A percentile compares a stretch with the other conserved stretches of the same genome.
phyloP scores from a whole-genome alignment of 2,329 filamentous ascomycete species.

The Xylariaceae sp. region DNA sequence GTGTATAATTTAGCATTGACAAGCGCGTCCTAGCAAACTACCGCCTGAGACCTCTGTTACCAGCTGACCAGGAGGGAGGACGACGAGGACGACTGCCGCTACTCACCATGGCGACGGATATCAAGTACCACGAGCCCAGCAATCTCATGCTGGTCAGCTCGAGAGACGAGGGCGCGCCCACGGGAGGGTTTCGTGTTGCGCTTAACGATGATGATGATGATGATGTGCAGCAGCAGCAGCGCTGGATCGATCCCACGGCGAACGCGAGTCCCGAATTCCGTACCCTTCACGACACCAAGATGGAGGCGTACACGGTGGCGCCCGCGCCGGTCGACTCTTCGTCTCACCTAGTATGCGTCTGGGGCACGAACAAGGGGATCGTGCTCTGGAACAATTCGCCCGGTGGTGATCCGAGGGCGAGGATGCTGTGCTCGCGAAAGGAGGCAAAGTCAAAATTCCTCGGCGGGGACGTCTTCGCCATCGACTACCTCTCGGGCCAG shows the following conservation, averaged over 20 bases:
- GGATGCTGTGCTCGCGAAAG: no score
- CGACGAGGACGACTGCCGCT: no score
- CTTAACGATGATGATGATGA: neutral
- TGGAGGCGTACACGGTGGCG: slow-evolving; percentile 31
- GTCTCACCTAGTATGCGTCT: slow-evolving; percentile 38
- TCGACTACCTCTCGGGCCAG: slow-evolving; percentile 42
- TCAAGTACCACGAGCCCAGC: slow-evolving; percentile 41
- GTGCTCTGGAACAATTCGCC: no score
- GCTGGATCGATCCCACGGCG: no score
- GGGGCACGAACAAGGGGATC: slow-evolving; percentile 46
- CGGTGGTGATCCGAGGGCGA: no score
- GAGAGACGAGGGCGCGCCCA: neutral
- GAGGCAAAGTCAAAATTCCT: slow-evolving; percentile 27
- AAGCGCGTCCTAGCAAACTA: slow-evolving; percentile 20
- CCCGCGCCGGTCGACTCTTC: slow-evolving; percentile 38
- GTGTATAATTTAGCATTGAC: slow-evolving; percentile 16
- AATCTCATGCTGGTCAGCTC: slow-evolving; percentile 17
- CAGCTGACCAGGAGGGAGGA: no score
- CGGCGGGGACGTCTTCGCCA: slow-evolving; percentile 39
- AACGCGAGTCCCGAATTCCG: no score
- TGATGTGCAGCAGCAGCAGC: no score
- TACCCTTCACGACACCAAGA: neutral
- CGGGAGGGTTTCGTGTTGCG: no score
- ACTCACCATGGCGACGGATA: slow-evolving; percentile 28
- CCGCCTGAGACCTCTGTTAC: no score